Evolutionary conservation across 2,329 filamentous ascomycete species (phyloP), one percentile per base, ranked within the genome.

Genomic region (Talaromyces sp.): DNA sequence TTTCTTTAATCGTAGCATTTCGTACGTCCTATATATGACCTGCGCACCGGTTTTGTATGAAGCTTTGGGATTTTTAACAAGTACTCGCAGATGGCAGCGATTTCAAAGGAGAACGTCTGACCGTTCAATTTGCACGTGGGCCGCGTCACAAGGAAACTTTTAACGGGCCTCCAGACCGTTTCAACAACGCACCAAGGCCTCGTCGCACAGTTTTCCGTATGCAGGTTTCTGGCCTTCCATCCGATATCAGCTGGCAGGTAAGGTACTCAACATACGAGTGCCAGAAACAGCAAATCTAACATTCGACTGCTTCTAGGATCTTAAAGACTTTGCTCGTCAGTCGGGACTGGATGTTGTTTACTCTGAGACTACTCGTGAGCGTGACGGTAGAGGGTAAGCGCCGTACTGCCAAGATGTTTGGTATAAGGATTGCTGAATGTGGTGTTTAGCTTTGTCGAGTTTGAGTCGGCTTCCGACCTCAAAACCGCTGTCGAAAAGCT

Each of bases 181-280:
- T 83, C 67, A 70, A 67, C 67, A 70, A 67, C 17, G 82, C 85
- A 71, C 88, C 88, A 67, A 90, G 95, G 73, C 95, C 95, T 66
- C 89, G 95, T 74, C 92, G 95, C 77, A 99, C 95, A 68, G 88
- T 92, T 68, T 92, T 93, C 79, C 90, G 95, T 77, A 98, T 99
- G 95, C 89, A 93, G 78, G 96, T 99, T 74, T 90, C 90, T 82
- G 93, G 93, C 82, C 91, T 99, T 79, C 93, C 62, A 4, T 55
- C 93, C 76, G 93, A 98, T 84, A 99, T 95, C 84, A 97, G 93
- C 87, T 99, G 95, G 95, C 95, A 99, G 95, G 95, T 99, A 89
- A 89, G 95, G 95, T 90, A 73, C 67, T 66, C 70, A 70, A 29
- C 7, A 14, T 11, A 51, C 24, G 10, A 51, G 24, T 19, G 13